Base-by-base conservation (phyloP, 1,139 yeast genomes). In the Suhomyces atakaporum region DNA sequence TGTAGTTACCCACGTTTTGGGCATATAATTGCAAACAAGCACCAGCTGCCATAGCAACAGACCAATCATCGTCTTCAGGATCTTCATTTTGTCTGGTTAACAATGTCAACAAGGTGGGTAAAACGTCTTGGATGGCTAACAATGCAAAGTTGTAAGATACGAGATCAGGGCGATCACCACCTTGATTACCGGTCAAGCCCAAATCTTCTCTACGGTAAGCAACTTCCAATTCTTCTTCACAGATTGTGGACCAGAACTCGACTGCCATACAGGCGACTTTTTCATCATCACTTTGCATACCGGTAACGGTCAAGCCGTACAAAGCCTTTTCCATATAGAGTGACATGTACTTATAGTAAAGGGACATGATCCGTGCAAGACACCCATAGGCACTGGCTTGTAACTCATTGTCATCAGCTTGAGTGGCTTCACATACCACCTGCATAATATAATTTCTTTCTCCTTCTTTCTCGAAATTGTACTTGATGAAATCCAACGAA, bases 31-130 rank as follows among this genome's bases (percentile, higher is more conserved):
- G 96, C 55, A 92, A 71, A 65, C 97, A 94, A 10, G 97, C 92
- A 53, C 96, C 98, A 2, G 98, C 96, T 35, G 98, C 97, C 98
- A 92, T 92, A 7, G 97, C 82, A 30, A 89, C 95, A 39, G 90
- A 85, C 98, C 98, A 92, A 53, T 88, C 95, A 56, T 92, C 98
- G 58, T 89, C 97, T 56, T 83, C 92, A 23, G 86, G 81, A 51
- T 86, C 96, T 40, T 87, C 96, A 58, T 88, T 92, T 61, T 89
- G 97, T 59, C 89, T 79, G 10, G 94, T 86, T 45, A 92, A 75
- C 43, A 92, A 72, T 25, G 77, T 73, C 51, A 92, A 74, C 45
- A 92, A 69, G 15, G 95, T 87, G 24, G 98, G 98, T 43, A 92
- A 75, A 12, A 92, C 95, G 53, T 87, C 95, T 39, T 77, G 73